Evolutionary conservation across 2,329 filamentous ascomycete genomes (phyloP), one percentile per base, ranked within the genome.

Genomic region (Aspergillus eucalypticola): DNA sequence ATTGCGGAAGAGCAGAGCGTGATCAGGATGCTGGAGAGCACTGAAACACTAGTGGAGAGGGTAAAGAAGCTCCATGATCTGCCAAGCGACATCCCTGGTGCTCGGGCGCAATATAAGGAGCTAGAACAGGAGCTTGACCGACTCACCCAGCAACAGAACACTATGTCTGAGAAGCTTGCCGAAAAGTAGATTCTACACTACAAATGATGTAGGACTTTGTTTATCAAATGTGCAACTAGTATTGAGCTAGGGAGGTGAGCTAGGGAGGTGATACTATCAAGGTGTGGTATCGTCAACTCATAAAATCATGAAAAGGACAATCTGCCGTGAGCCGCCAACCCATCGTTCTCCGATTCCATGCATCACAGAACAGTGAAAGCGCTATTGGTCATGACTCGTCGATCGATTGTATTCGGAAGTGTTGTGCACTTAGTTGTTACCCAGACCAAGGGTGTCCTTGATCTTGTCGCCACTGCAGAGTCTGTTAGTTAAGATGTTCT

Each of bases 81-180:
- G 61, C 90, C 92, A 1, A 87, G 87, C 5, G 88, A 96, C 69
- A 76, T 84, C 8, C 83, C 88, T 51, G 82, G 85, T 50, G 92
- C 92, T 38, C 84, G 88, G 66, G 77, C 81, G n/a, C 87, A 91
- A 71, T 81, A 96, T 27, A 89, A 90, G 64, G 79, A 82, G 29
- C 76, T 92, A 46, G 84, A 90, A 61, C 77, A 79, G 2, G 86
- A 92, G 69, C 78, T 96, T 49, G 81, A 83, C 41, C 76, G 78
- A 8, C 76, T 91, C 54, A 87, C 83, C 27, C 81, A 81, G 64
- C 82, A 83, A 66, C 84, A 92, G 56, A 91, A 96, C 72, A 82
- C 79, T 29, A 81, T 91, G 57, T 96, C 96, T 71, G 91, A 94
- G 71, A 84, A 82, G 2, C 73, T 95, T 50, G 86, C 91, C 2